Evolutionary conservation across 495 filamentous ascomycete species (phyloP).

Genomic region (Podospora anserina): DNA sequence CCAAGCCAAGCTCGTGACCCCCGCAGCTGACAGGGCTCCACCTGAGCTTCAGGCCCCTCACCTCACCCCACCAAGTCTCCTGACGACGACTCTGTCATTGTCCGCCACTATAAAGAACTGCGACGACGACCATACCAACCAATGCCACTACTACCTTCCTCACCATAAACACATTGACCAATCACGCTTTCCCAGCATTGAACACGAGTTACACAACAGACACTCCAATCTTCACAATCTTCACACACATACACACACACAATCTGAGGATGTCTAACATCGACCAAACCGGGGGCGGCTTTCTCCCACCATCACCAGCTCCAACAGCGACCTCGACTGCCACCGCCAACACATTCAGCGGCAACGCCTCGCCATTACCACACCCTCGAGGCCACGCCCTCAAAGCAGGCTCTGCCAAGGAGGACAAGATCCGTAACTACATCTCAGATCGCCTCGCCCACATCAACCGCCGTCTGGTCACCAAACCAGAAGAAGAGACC

Average conservation of each 20-base stretch:
- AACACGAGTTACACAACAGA: too few species aligned
- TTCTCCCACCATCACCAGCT: constrained; percentile 53
- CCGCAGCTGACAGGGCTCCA: too few species aligned
- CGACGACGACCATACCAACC: too few species aligned
- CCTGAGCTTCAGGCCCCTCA: too few species aligned
- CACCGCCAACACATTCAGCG: constrained; percentile 26
- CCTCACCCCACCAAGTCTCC: too few species aligned
- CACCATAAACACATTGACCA: too few species aligned
- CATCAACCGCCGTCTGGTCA: constrained; percentile 65
- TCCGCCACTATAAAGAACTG: too few species aligned
- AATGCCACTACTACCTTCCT: too few species aligned
- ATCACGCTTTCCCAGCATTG: too few species aligned
- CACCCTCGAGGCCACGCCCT: constrained; percentile 62
- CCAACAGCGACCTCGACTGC: constrained; percentile 48
- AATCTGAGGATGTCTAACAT: constrained; percentile 39
- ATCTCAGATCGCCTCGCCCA: constrained; percentile 60
- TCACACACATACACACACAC: not conserved
- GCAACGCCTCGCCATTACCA: constrained; percentile 47
- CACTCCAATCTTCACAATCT: not conserved
- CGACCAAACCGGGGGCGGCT: constrained; percentile 40
- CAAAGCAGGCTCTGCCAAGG: constrained; percentile 68
- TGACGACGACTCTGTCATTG: too few species aligned
- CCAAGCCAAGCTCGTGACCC: too few species aligned
- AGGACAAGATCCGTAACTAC: constrained; percentile 69
- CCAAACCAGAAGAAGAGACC: constrained; percentile 38